Percentiles rank a stretch among this genome's conserved stretches.
phyloP scores from a whole-genome alignment of 163 green algal species.

The Chlamydomonas reinhardtii region DNA sequence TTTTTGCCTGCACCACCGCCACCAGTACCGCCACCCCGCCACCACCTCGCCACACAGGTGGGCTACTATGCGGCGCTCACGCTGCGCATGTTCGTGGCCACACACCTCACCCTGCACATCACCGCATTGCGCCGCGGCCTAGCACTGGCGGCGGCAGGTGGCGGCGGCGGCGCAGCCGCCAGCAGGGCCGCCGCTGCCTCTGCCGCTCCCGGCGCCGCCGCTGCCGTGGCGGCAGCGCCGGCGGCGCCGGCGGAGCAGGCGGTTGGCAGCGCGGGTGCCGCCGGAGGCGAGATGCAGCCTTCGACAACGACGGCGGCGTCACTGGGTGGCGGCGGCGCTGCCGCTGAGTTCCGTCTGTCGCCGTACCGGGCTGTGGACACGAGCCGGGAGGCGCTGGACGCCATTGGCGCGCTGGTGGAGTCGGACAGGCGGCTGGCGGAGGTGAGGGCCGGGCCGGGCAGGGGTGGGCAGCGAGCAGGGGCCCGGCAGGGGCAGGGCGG shows the following conservation, averaged over 20 bases:
- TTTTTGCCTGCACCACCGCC: too few species aligned
- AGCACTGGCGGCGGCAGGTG: neutral
- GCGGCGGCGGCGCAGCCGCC: neutral
- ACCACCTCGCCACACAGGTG: slow-evolving; percentile 51
- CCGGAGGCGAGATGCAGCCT: neutral
- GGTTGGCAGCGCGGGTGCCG: too few species aligned
- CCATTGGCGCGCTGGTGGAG: slow-evolving; percentile 45
- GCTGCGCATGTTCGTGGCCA: slow-evolving; percentile 73
- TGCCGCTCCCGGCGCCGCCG: neutral
- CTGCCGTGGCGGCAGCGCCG: neutral
- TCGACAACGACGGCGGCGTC: neutral
- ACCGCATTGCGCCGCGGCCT: slow-evolving; percentile 12
- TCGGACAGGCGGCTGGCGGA: slow-evolving; percentile 63
- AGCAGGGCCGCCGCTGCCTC: neutral
- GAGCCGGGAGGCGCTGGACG: slow-evolving; percentile 56
- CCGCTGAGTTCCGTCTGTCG: neutral
- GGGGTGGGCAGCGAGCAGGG: too few species aligned
- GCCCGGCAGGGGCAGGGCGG: too few species aligned
- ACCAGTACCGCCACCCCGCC: too few species aligned
- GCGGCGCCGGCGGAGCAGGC: neutral
- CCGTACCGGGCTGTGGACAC: slow-evolving; percentile 62
- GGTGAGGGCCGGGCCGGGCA: neutral
- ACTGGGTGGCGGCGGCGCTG: neutral
- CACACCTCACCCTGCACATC: slow-evolving; percentile 69
- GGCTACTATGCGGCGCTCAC: slow-evolving; percentile 67